These are phyloP conservation scores for Debaryomyces castellii DNA, from an alignment of 805 yeast species.

Conservation along the genomic window DNA sequence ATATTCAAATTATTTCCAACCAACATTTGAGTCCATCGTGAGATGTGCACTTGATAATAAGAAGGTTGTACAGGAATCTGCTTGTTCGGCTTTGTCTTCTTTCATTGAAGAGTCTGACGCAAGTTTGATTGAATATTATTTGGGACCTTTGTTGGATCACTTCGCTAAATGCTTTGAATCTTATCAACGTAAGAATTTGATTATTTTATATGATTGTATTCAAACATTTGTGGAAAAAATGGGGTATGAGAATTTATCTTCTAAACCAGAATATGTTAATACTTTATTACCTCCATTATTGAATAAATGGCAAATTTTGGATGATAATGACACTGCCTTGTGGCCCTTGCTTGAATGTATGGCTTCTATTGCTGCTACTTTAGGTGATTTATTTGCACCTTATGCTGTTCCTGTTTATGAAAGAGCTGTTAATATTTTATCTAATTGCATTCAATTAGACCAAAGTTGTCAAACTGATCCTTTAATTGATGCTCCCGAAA, in stretches of 20 bases:
- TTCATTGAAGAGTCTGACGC: slow-evolving; percentile 77
- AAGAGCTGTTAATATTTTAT: slow-evolving; percentile 70
- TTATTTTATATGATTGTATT: slow-evolving; percentile 84
- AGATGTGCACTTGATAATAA: slow-evolving; percentile 75
- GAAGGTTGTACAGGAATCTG: slow-evolving; percentile 94
- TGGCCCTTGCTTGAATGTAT: slow-evolving; percentile 94
- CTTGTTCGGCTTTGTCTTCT: slow-evolving; percentile 81
- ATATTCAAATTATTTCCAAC: slow-evolving; percentile 66
- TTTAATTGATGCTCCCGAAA: slow-evolving; percentile 72
- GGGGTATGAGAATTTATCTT: slow-evolving; percentile 52
- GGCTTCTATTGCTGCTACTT: slow-evolving; percentile 84
- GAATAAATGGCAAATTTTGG: slow-evolving; percentile 71
- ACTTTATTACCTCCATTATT: slow-evolving; percentile 78
- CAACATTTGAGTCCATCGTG: slow-evolving; percentile 76
- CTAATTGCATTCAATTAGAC: slow-evolving; percentile 65
- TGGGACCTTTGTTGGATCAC: slow-evolving; percentile 65
- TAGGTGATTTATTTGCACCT: slow-evolving; percentile 83
- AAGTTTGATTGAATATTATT: slow-evolving; percentile 57
- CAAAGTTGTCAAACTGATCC: slow-evolving; percentile 66
- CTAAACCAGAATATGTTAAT: slow-evolving; percentile 58
- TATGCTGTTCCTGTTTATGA: slow-evolving; percentile 84
- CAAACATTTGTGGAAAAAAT: slow-evolving; percentile 83
- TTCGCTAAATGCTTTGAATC: slow-evolving; percentile 70
- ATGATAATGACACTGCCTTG: slow-evolving; percentile 78
- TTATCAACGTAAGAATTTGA: slow-evolving; percentile 80